Evolutionary conservation across 2,329 filamentous ascomycete genomes (phyloP), one percentile per base, ranked within the genome.

Genomic region (Fusarium praegraminearum): DNA sequence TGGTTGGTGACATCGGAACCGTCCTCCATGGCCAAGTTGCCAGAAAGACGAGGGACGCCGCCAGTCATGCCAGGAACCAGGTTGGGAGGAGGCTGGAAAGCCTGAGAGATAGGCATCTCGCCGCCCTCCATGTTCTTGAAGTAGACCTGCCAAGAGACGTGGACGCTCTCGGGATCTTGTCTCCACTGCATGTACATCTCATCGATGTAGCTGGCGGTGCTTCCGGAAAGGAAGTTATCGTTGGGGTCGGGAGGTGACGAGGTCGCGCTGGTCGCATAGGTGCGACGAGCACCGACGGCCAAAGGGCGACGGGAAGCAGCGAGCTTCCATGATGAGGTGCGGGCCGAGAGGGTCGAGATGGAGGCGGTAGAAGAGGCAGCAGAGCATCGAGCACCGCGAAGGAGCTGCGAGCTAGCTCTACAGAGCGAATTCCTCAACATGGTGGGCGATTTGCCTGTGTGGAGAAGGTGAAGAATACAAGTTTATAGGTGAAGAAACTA

Each of bases 101-200:
- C 96, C 83, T 97, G 93, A 69, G 95, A 96, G 79, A 97, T 93
- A 79, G 95, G 95, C 93, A 99, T 98, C 78, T 96, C 93, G 80
- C 96, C 96, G 73, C 90, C 92, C 86, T 99, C 96, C 92, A 99
- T 98, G 84, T 99, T 99, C 84, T 91, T 93, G 88, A 99, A 99
- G 88, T 99, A 99, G 79, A 97, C 91, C 84, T 97, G 95, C 96
- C 96, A 99, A 80, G 96, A 99, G 76, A 97, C 87, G 83, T 99
- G 96, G 63, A 99, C 96, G 78, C 93, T 97, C 76, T 90, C 88
- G 54, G 96, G 94, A 76, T 99, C 94, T 71, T 92, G 86, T 83
- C 95, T 97, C 96, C 96, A 99, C 80, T 94, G 90, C 85, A 98
- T 86, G 83, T 99, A 99, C 96, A 99, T 99, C 86, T 98, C 96